These are phyloP conservation scores for Bonia amplexicaulis DNA, from an alignment of 176 grass and related monocot genomes.

Conservation along the genomic window DNA sequence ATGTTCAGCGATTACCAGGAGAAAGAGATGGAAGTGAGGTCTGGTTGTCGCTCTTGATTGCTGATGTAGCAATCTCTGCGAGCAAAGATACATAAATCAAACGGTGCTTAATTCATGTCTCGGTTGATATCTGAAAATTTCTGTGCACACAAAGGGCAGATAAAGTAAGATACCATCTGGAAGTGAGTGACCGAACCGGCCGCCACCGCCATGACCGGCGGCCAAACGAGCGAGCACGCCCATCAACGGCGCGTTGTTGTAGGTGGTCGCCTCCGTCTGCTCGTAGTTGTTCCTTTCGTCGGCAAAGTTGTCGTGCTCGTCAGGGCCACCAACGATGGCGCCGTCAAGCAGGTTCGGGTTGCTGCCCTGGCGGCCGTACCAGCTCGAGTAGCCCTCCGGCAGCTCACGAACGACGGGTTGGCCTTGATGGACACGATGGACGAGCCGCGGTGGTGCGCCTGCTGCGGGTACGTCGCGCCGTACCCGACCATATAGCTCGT, in stretches of 20 bases:
- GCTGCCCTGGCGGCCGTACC: slow-evolving; percentile 44
- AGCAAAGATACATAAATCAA: neutral
- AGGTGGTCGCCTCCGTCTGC: slow-evolving; percentile 84
- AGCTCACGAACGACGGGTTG: slow-evolving; percentile 55
- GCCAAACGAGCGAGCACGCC: slow-evolving; percentile 70
- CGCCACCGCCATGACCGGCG: slow-evolving; percentile 23
- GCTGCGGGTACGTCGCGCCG: slow-evolving; percentile 50
- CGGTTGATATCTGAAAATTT: neutral
- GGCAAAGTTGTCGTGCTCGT: slow-evolving; percentile 60
- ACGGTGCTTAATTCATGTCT: neutral
- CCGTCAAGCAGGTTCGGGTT: slow-evolving; percentile 86
- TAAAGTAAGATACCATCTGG: slow-evolving; percentile 11
- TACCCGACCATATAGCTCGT: slow-evolving; percentile 97
- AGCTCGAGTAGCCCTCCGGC: slow-evolving; percentile 49
- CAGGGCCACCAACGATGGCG: slow-evolving; percentile 72
- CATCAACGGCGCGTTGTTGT: slow-evolving; percentile 84
- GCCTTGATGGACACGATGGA: slow-evolving; percentile 71
- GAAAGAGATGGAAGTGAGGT: slow-evolving; percentile 30
- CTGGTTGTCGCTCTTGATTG: slow-evolving; percentile 32
- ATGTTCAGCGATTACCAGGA: slow-evolving; percentile 33
- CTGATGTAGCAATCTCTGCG: slow-evolving; percentile 3
- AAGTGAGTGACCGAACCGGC: slow-evolving; percentile 34
- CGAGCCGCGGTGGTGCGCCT: slow-evolving; percentile 76
- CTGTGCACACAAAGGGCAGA: neutral
- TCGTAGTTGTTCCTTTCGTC: slow-evolving; percentile 84